These are phyloP conservation scores for Inonotus hispidus DNA, from an alignment of 1,284 basidiomycete genomes.

Conservation along the genomic window DNA sequence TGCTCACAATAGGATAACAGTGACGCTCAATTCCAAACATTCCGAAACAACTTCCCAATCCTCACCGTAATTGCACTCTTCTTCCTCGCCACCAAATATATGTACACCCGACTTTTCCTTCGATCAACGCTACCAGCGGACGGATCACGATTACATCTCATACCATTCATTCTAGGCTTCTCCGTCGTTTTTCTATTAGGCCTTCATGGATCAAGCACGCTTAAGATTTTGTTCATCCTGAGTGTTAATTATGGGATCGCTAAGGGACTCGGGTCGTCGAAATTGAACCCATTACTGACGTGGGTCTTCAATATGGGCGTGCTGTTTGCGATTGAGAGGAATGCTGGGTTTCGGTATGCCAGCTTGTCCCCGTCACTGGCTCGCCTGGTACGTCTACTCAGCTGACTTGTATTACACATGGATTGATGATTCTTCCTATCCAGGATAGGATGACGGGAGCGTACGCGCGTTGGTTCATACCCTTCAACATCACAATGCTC, in stretches of 20 bases:
- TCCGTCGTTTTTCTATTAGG: conserved; percentile 67
- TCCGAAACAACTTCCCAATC: conserved; percentile 67
- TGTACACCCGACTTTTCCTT: conserved; percentile 33
- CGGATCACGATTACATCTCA: conserved; percentile 30
- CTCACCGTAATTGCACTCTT: conserved; percentile 47
- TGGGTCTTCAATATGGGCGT: conserved; percentile 77
- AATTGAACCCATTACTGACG: conserved; percentile 45
- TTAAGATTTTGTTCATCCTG: conserved; percentile 79
- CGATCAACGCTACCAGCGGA: conserved; percentile 24
- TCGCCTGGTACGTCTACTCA: conserved; percentile 41
- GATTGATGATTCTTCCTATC: background rate
- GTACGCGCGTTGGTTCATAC: conserved; percentile 89
- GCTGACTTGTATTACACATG: background rate
- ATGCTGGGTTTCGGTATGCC: conserved; percentile 71
- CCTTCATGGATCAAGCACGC: conserved; percentile 80
- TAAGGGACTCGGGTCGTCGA: conserved; percentile 40
- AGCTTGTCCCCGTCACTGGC: conserved; percentile 51
- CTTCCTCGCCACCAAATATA: conserved; percentile 33
- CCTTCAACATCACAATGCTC: conserved; percentile 97
- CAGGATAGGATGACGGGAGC: conserved; percentile 69
- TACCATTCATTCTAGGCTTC: conserved; percentile 56
- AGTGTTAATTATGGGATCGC: conserved; percentile 66
- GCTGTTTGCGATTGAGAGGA: conserved; percentile 76
- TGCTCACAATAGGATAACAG: conserved; percentile 72
- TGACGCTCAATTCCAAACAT: conserved; percentile 79